Evolutionary conservation across 108 stramenopile species (phyloP), one percentile per base, ranked within the genome.

Genomic region (Cyclotella choctawhatcheeana): DNA sequence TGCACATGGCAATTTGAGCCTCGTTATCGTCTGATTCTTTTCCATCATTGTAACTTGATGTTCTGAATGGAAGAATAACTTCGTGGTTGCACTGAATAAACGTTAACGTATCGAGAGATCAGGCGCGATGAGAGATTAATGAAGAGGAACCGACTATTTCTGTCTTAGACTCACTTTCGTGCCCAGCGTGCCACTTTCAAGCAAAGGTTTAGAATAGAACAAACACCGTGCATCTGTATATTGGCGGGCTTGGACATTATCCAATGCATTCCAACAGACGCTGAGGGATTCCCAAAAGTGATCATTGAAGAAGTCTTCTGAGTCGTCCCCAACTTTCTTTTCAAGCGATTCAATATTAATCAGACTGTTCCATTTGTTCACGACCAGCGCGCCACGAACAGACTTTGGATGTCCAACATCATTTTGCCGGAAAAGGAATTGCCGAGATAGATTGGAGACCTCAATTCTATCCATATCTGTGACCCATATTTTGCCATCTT

Each of bases 391-490:
- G 10, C 91, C 94, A 6, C 90, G 84, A 13, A 73, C 72, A 55
- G 84, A 84, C 79, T 95, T 95, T 14, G 94, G 85, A 69, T 86
- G 81, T 6, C 93, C 92, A 18, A 95, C 93, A 72, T 95, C 89
- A 64, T 91, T 80, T 61, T 93, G 82, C 12, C 94, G 89, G 62
- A 95, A 95, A 6, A 95, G 63, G 51, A 95, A 95, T 70, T 95
- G 94, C 40, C 94, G 86, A 60, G 87, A 88, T 7, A 95, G 73
- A 70, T 95, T 95, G 21, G 85, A 86, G 14, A 84, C 85, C 80
- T 95, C 94, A 53, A 95, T 95, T 48, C 90, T 82, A 69, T 95
- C 94, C 71, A 87, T 91, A 67, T 95, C 94, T 21, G 94, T 94
- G 35, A 95, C 92, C 56, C 64, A 74, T 52, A 93, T 76, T 68